Conservation (phyloP, 169 alveolate genomes). For the Plasmodium fragile region DNA sequence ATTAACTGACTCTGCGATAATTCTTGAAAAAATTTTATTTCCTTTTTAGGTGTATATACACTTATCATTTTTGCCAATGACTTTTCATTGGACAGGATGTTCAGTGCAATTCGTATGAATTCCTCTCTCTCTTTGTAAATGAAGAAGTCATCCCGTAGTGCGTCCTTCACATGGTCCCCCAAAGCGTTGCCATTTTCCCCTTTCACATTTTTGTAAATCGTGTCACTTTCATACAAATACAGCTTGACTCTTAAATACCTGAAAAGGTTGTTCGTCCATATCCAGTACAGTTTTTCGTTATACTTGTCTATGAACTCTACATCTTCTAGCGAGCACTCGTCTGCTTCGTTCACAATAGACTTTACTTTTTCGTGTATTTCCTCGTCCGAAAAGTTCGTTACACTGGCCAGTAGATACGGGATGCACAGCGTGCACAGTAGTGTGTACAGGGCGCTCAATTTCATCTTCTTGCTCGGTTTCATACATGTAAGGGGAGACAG, state of each 20-base stretch:
- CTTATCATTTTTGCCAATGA: slow-evolving; percentile 8
- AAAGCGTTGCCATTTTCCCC: background rate
- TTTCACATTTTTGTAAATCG: slow-evolving; percentile 16
- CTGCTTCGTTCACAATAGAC: slow-evolving; percentile 41
- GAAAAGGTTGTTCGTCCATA: slow-evolving; percentile 57
- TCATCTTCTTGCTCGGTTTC: background rate
- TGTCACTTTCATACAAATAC: slow-evolving; percentile 67
- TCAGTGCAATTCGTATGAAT: slow-evolving; percentile 33
- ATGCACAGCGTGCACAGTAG: slow-evolving; percentile 1
- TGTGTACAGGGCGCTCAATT: background rate
- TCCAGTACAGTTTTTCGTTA: slow-evolving; percentile 43
- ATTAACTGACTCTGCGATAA: slow-evolving; percentile 12
- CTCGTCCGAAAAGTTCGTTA: background rate
- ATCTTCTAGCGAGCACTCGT: slow-evolving; percentile 52
- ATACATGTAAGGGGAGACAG: background rate
- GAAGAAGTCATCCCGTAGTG: slow-evolving; percentile 25
- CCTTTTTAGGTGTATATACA: slow-evolving; percentile 21
- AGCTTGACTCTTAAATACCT: slow-evolving; percentile 37
- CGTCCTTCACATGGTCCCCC: background rate
- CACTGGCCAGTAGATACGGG: background rate
- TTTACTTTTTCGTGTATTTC: slow-evolving; percentile 13
- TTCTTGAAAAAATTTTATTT: slow-evolving; percentile 61
- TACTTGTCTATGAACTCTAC: slow-evolving; percentile 32
- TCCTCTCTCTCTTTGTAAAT: slow-evolving; percentile 28
- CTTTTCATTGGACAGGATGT: slow-evolving; percentile 46